Percentiles rank a stretch among this genome's conserved stretches.
Evolutionary conservation across 2,329 filamentous ascomycete genomes (phyloP).

Genomic region (Elsinoe perseae): DNA sequence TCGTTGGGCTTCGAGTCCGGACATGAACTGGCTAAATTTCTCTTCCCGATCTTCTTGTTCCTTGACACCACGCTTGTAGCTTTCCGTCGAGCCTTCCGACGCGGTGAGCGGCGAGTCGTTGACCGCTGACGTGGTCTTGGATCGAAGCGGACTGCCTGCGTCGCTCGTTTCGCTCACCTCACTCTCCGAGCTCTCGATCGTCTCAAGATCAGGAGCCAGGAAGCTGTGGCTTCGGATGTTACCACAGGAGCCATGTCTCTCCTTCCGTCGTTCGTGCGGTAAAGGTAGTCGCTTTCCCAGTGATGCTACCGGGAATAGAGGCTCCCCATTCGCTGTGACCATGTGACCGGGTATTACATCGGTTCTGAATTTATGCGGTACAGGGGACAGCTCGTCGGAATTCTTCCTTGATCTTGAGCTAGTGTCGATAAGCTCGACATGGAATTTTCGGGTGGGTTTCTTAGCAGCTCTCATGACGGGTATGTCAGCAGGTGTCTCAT

Average conservation of each 20-base stretch:
- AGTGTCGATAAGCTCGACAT: slow-evolving; percentile 75
- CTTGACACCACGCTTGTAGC: slow-evolving; percentile 48
- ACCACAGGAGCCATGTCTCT: slow-evolving; percentile 15
- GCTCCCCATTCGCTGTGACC: slow-evolving; percentile 10
- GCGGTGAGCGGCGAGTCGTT: slow-evolving; percentile 38
- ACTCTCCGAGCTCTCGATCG: slow-evolving; percentile 53
- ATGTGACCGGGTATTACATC: slow-evolving; percentile 53
- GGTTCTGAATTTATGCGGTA: slow-evolving; percentile 60
- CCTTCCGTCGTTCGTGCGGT: slow-evolving; percentile 18
- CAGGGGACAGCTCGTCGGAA: slow-evolving; percentile 56
- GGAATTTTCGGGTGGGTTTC: slow-evolving; percentile 48
- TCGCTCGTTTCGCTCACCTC: slow-evolving; percentile 24
- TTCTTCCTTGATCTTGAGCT: slow-evolving; percentile 62
- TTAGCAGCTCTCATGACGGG: slow-evolving; percentile 19
- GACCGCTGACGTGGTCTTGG: slow-evolving; percentile 34
- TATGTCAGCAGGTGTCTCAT: slow-evolving; percentile 15
- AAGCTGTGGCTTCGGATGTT: slow-evolving; percentile 45
- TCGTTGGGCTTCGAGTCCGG: slow-evolving; percentile 71
- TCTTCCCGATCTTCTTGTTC: slow-evolving; percentile 63
- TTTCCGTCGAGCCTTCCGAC: slow-evolving; percentile 36
- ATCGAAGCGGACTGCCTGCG: slow-evolving; percentile 18
- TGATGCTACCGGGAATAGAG: slow-evolving; percentile 1
- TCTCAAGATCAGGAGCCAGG: slow-evolving; percentile 52
- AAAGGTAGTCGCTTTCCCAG: slow-evolving; percentile 4
- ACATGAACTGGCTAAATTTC: slow-evolving; percentile 65